These are phyloP conservation scores for Fusarium citri DNA, from an alignment of 2,329 filamentous ascomycete species.

Conservation along the genomic window DNA sequence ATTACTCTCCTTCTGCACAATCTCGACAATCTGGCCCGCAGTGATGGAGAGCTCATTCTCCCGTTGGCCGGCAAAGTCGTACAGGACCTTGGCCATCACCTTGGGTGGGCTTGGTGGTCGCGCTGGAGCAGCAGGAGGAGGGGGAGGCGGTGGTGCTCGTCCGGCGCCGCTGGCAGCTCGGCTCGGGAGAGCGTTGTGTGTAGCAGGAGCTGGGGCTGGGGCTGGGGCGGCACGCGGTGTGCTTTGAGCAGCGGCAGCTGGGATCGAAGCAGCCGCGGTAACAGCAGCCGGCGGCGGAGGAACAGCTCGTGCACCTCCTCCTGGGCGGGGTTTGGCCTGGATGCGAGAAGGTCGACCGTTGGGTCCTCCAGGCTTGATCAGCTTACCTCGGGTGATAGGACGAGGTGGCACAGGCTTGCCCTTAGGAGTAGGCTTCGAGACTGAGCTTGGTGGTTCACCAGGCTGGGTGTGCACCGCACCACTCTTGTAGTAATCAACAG, in stretches of 20 bases:
- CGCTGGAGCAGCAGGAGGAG: slow-evolving; percentile 65
- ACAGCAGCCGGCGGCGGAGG: slow-evolving; percentile 52
- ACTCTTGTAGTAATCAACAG: slow-evolving; percentile 92
- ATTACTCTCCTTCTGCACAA: slow-evolving; percentile 95
- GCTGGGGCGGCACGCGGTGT: slow-evolving; percentile 28
- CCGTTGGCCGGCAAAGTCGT: slow-evolving; percentile 88
- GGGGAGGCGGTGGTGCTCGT: slow-evolving; percentile 72
- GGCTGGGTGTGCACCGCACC: slow-evolving; percentile 86
- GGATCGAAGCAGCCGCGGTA: slow-evolving; percentile 42
- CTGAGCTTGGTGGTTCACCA: slow-evolving; percentile 85
- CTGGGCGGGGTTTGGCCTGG: slow-evolving; percentile 61
- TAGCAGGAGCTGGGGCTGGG: slow-evolving; percentile 28
- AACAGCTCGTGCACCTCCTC: slow-evolving; percentile 49
- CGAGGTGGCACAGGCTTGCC: slow-evolving; percentile 87
- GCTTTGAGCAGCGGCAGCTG: slow-evolving; percentile 41
- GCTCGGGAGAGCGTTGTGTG: slow-evolving; percentile 53
- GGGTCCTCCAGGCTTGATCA: slow-evolving; percentile 91
- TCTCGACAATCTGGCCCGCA: slow-evolving; percentile 84
- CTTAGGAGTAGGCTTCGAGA: slow-evolving; percentile 86
- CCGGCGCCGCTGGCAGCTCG: slow-evolving; percentile 65
- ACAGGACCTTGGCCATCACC: slow-evolving; percentile 87
- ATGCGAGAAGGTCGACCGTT: slow-evolving; percentile 82
- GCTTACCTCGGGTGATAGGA: slow-evolving; percentile 91
- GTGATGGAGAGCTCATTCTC: slow-evolving; percentile 86
- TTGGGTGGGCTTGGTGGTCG: slow-evolving; percentile 69